Percentiles rank a stretch among this genome's conserved stretches.
phyloP scores from a whole-genome alignment of 306 rosid genomes.

The Rosa rugosa region DNA sequence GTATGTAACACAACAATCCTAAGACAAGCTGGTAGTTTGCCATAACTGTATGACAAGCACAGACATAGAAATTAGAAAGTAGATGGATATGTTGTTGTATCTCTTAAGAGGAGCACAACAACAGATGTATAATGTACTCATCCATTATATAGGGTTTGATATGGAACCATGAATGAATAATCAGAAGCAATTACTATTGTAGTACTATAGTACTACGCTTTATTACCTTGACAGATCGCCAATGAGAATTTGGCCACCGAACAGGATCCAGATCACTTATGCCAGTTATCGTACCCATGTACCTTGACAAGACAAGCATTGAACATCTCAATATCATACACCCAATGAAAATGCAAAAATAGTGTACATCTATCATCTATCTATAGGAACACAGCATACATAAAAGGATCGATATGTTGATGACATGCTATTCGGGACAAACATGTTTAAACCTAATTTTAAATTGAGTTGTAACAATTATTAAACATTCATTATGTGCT shows the following conservation, averaged over 20 bases:
- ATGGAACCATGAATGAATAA: background rate
- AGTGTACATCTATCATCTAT: background rate
- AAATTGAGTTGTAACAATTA: background rate
- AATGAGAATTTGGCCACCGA: conserved; percentile 86
- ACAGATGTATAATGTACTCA: background rate
- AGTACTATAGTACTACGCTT: background rate
- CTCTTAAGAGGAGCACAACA: conserved; percentile 2
- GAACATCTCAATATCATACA: background rate
- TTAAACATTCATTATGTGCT: background rate
- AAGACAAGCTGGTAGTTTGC: background rate
- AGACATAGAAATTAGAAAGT: background rate
- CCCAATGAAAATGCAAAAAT: background rate
- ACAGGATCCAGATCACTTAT: conserved; percentile 78
- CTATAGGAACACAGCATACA: background rate
- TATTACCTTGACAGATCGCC: conserved; percentile 85
- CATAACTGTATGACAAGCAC: background rate
- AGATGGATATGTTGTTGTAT: conserved; percentile 3
- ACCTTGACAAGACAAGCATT: conserved; percentile 46
- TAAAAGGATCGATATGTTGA: background rate
- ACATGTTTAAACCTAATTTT: background rate
- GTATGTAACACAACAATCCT: background rate
- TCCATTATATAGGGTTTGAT: conserved; percentile 1
- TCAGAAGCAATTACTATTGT: background rate
- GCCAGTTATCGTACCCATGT: conserved; percentile 92
- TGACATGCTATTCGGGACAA: background rate